Conservation (phyloP, 768 basidiomycete species). For the Multifurca ochricompacta region DNA sequence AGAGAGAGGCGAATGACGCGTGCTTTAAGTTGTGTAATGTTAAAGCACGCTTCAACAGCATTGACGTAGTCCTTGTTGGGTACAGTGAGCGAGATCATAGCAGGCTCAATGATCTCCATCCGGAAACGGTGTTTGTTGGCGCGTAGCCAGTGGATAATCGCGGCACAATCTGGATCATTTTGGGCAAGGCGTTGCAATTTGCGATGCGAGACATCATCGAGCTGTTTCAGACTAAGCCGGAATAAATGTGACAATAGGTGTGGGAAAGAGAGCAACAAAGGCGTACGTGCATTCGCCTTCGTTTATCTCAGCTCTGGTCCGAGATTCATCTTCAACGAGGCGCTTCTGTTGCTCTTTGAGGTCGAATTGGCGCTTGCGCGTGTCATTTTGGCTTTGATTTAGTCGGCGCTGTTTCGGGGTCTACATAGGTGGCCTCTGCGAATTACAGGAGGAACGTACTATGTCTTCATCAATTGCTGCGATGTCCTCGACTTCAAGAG, state of each 20-base stretch:
- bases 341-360: constrained; percentile 34
- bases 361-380: constrained; percentile 26
- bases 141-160: constrained; percentile 68
- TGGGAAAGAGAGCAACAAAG: not conserved
- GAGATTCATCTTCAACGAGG: constrained; percentile 31
- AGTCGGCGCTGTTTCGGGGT: constrained; percentile 21
- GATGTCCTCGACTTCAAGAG: constrained; percentile 42
- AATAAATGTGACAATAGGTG: not conserved
- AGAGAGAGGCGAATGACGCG: not conserved
- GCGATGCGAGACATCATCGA: constrained; percentile 48
- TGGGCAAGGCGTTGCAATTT: constrained; percentile 47
- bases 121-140: constrained; percentile 57
- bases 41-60: constrained; percentile 71
- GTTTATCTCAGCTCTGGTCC: constrained; percentile 29
- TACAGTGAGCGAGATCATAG: constrained; percentile 63
- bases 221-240: constrained; percentile 39
- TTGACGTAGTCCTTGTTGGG: constrained; percentile 53
- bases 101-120: constrained; percentile 82
- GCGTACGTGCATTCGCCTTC: constrained; percentile 16
- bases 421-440: not conserved
- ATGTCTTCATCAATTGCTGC: constrained; percentile 39
- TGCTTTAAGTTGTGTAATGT: constrained; percentile 54
- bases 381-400: constrained; percentile 25
- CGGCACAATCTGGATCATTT: constrained; percentile 54
- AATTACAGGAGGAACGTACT: constrained; percentile 30